A percentile compares a stretch with the other conserved stretches of the same genome.
phyloP scores from a whole-genome alignment of 2,329 filamentous ascomycete genomes.

The Colletotrichum salicis region DNA sequence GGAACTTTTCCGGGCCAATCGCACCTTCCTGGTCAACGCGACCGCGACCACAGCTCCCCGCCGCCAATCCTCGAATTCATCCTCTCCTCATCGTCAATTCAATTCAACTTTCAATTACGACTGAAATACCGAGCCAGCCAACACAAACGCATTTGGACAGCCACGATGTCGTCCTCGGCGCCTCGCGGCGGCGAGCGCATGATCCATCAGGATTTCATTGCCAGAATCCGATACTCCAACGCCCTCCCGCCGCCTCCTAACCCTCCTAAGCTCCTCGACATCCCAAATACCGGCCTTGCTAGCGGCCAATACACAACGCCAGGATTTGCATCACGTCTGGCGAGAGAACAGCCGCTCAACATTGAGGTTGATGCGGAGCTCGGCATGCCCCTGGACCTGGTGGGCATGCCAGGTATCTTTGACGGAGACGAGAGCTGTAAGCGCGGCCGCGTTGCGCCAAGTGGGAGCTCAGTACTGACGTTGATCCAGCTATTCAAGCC shows the following conservation, averaged over 20 bases:
- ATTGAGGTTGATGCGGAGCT: slow-evolving; percentile 98
- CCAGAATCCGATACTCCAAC: slow-evolving; percentile 94
- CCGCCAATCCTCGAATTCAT: not conserved
- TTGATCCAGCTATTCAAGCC: slow-evolving; percentile 78
- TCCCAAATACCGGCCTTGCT: slow-evolving; percentile 90
- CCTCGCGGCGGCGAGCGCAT: slow-evolving; percentile 65
- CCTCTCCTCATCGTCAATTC: not conserved
- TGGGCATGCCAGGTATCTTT: slow-evolving; percentile 94
- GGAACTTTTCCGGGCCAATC: slow-evolving; percentile 33
- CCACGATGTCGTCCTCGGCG: slow-evolving; percentile 47
- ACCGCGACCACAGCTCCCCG: slow-evolving; percentile 24
- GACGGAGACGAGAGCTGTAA: slow-evolving; percentile 94
- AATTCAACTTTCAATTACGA: not conserved
- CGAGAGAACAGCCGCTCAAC: slow-evolving; percentile 91
- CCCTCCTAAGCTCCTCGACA: slow-evolving; percentile 95
- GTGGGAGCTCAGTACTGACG: slow-evolving; percentile 30
- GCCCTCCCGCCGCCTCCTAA: slow-evolving; percentile 92
- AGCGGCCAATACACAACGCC: slow-evolving; percentile 91
- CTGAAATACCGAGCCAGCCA: not conserved
- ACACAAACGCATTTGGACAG: not conserved
- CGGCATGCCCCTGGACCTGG: slow-evolving; percentile 95
- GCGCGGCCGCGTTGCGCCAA: slow-evolving; percentile 41
- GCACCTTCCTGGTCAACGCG: slow-evolving; percentile 29
- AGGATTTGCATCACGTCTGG: slow-evolving; percentile 87
- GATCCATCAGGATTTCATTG: slow-evolving; percentile 95